Conservation (phyloP, 495 filamentous ascomycete genomes). For the Usnea hakonensis region DNA sequence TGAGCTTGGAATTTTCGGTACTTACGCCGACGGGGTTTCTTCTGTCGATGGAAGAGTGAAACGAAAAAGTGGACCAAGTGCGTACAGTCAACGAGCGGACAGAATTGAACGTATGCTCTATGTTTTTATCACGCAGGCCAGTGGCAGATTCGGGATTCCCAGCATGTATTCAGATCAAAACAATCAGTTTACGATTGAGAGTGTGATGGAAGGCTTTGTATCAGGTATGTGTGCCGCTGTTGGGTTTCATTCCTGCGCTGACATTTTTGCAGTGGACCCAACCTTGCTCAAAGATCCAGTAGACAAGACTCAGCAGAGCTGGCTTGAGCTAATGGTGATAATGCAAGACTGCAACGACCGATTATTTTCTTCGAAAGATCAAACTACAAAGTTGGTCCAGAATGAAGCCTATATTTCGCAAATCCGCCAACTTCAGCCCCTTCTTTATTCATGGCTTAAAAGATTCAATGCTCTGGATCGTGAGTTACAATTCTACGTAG, state of each 20-base stretch:
- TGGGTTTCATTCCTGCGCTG: neutral
- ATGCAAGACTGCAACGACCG: conserved; percentile 81
- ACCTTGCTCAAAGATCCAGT: conserved; percentile 50
- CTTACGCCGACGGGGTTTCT: conserved; percentile 26
- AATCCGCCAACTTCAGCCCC: conserved; percentile 72
- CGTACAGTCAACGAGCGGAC: conserved; percentile 48
- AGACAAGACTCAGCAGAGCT: conserved; percentile 71
- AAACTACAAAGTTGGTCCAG: conserved; percentile 79
- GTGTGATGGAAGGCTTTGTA: conserved; percentile 9
- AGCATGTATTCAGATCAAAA: conserved; percentile 78
- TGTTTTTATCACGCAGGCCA: conserved; percentile 84
- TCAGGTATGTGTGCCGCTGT: conserved; percentile 7
- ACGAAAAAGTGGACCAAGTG: neutral
- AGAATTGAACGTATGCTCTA: conserved; percentile 78
- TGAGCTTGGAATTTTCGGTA: conserved; percentile 91
- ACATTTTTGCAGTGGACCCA: conserved; percentile 28
- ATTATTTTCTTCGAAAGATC: conserved; percentile 73
- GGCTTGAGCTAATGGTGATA: conserved; percentile 81
- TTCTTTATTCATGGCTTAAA: conserved; percentile 64
- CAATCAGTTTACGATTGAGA: conserved; percentile 25
- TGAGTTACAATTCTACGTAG: conserved; percentile 20
- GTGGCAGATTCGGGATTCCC: conserved; percentile 85
- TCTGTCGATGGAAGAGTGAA: conserved; percentile 4
- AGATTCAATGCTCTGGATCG: conserved; percentile 60
- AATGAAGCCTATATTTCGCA: conserved; percentile 70